Conservation (phyloP, 768 basidiomycete species). For the Lentinula edodes region DNA sequence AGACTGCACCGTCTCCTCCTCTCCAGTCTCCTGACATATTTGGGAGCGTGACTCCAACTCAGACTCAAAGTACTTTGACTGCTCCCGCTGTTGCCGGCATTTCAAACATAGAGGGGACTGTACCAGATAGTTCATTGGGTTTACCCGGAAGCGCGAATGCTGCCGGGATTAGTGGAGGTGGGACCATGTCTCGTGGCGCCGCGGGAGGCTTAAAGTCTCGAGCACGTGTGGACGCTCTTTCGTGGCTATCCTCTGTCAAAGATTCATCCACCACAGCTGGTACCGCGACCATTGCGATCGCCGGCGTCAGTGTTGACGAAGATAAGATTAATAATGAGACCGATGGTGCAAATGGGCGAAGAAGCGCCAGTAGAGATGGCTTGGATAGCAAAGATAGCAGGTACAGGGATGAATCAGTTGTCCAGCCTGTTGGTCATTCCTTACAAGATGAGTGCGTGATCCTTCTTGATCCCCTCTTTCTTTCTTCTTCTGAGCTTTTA, state of each 20-base stretch:
- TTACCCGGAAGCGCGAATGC: conserved; percentile 6
- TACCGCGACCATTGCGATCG: neutral
- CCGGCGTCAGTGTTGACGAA: no score
- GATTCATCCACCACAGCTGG: conserved; percentile 22
- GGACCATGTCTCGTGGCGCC: conserved; percentile 27
- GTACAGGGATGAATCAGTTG: conserved; percentile 22
- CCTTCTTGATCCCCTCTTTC: neutral
- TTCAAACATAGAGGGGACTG: neutral
- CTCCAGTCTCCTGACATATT: conserved; percentile 22
- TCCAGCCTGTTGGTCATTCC: conserved; percentile 28
- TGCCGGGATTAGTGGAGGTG: conserved; percentile 9
- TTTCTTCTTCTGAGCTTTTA: neutral
- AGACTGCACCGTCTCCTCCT: neutral
- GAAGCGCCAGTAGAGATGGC: neutral
- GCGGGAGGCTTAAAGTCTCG: conserved; percentile 46
- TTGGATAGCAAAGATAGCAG: conserved; percentile 26
- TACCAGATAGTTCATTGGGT: neutral
- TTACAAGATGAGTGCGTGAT: conserved; percentile 68
- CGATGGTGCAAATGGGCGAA: neutral
- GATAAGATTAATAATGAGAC: conserved; percentile 17
- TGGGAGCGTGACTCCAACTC: conserved; percentile 10
- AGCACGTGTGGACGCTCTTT: conserved; percentile 56
- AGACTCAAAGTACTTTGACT: neutral
- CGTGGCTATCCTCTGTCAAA: conserved; percentile 72
- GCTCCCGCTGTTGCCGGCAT: neutral